A percentile compares a stretch with the other conserved stretches of the same genome.
These are phyloP conservation scores for Aspergillus asperescens DNA, from an alignment of 495 filamentous ascomycete species.

Conservation along the genomic window DNA sequence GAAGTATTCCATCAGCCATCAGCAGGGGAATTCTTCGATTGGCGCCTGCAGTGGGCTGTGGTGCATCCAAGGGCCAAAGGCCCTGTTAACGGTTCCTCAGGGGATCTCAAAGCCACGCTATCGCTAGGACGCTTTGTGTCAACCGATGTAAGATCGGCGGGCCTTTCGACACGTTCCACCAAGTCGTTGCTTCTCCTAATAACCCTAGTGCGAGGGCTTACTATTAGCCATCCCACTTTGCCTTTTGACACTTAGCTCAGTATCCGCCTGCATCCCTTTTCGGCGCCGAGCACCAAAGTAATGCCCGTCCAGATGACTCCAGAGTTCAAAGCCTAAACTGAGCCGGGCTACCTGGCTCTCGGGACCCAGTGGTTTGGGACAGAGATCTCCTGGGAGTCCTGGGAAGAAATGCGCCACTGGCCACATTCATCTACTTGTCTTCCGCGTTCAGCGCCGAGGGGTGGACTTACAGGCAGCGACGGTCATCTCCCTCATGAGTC, in stretches of 20 bases:
- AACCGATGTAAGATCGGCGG: background rate
- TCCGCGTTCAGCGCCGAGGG: background rate
- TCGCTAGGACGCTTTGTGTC: background rate
- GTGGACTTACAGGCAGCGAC: background rate
- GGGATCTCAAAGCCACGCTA: background rate
- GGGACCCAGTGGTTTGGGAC: slow-evolving; percentile 25
- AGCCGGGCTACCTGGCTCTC: slow-evolving; percentile 16
- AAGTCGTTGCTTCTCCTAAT: background rate
- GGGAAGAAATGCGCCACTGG: slow-evolving; percentile 15
- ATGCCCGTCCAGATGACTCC: slow-evolving; percentile 7
- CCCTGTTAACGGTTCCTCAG: slow-evolving; percentile 8
- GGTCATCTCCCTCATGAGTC: background rate
- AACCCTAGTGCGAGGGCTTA: background rate
- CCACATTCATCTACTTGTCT: slow-evolving; percentile 6
- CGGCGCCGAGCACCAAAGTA: slow-evolving; percentile 9
- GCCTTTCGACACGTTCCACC: background rate
- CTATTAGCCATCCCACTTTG: background rate
- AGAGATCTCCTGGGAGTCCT: slow-evolving; percentile 7
- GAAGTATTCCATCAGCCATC: background rate
- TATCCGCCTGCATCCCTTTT: slow-evolving; percentile 4
- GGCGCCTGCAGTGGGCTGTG: background rate
- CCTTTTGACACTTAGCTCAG: slow-evolving; percentile 6
- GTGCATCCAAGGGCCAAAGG: background rate
- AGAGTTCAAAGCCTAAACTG: background rate
- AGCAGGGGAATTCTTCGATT: background rate